A percentile compares a stretch with the other conserved stretches of the same genome.
Conservation (phyloP, 1,284 basidiomycete species). For the Leccinum subrobustum region DNA sequence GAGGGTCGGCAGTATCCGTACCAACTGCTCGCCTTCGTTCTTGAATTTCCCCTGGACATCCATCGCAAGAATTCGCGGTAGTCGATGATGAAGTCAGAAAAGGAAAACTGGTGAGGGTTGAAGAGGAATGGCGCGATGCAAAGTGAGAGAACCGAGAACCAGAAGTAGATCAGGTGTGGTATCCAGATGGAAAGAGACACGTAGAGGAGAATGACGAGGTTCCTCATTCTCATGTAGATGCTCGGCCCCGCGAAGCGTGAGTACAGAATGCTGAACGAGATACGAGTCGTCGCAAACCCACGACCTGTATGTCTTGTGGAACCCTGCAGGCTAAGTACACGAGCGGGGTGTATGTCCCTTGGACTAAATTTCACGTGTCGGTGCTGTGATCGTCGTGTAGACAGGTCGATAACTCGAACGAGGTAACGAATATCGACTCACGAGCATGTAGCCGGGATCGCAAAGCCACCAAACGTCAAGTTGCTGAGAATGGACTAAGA, state of each 20-base stretch:
- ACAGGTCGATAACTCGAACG: no score
- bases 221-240: slow-evolving; percentile 96
- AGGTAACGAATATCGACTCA: no score
- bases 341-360: no score
- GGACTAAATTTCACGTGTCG: no score
- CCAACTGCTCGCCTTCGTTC: slow-evolving; percentile 95
- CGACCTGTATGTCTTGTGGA: slow-evolving; percentile 63
- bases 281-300: slow-evolving; percentile 94
- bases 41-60: slow-evolving; percentile 97
- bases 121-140: slow-evolving; percentile 95
- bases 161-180: slow-evolving; percentile 95
- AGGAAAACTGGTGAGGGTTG: slow-evolving; percentile 98
- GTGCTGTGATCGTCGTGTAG: no score
- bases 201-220: slow-evolving; percentile 85
- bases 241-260: slow-evolving; percentile 97
- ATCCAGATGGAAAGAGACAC: slow-evolving; percentile 90
- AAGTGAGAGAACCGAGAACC: slow-evolving; percentile 88
- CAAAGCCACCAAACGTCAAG: slow-evolving; percentile 83
- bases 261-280: slow-evolving; percentile 93
- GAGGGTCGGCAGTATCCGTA: slow-evolving; percentile 97
- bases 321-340: no score
- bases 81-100: slow-evolving; percentile 94
- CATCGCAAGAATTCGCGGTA: slow-evolving; percentile 96
- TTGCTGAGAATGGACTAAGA: slow-evolving; percentile 94
- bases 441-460: no score